Percentiles rank a stretch among this genome's conserved stretches.
Evolutionary conservation across 805 yeast species (phyloP).

Genomic region (Yarrowia porcina): DNA sequence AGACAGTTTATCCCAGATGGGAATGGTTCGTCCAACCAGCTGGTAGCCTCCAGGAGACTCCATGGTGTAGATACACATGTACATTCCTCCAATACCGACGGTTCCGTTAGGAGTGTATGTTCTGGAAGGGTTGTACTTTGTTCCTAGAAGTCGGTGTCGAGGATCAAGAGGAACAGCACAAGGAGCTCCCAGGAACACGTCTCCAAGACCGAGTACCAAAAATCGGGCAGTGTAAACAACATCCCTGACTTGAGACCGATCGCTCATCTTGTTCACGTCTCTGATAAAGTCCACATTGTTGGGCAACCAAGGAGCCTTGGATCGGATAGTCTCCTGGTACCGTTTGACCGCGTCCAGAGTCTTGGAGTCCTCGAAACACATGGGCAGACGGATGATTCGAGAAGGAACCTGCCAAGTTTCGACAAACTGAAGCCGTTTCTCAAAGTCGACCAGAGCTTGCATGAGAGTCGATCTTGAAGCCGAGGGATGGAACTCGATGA

Average conservation of each 20-base stretch:
- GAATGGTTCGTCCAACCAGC: constrained; percentile 92
- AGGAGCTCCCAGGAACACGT: constrained; percentile 96
- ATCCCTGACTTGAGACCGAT: constrained; percentile 70
- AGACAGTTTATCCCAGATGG: constrained; percentile 93
- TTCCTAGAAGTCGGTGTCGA: constrained; percentile 85
- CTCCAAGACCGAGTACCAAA: constrained; percentile 93
- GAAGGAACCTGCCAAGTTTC: constrained; percentile 85
- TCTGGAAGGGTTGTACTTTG: constrained; percentile 95
- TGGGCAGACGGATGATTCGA: constrained; percentile 78
- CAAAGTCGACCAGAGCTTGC: constrained; percentile 65
- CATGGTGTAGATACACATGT: constrained; percentile 98
- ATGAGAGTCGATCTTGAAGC: constrained; percentile 63
- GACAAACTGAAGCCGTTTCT: constrained; percentile 66
- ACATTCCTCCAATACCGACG: constrained; percentile 98
- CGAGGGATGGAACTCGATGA: constrained; percentile 74
- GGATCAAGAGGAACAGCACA: constrained; percentile 99
- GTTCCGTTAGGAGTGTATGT: constrained; percentile 95
- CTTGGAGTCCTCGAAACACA: constrained; percentile 93
- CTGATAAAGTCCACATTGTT: constrained; percentile 96
- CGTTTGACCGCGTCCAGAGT: constrained; percentile 87
- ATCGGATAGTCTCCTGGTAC: constrained; percentile 88
- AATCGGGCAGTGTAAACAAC: constrained; percentile 87
- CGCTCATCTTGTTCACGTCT: constrained; percentile 69
- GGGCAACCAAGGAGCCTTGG: constrained; percentile 96
- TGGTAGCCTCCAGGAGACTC: constrained; percentile 99